Base-by-base conservation (phyloP, 2,329 filamentous ascomycete species). In the Alternaria triticina region DNA sequence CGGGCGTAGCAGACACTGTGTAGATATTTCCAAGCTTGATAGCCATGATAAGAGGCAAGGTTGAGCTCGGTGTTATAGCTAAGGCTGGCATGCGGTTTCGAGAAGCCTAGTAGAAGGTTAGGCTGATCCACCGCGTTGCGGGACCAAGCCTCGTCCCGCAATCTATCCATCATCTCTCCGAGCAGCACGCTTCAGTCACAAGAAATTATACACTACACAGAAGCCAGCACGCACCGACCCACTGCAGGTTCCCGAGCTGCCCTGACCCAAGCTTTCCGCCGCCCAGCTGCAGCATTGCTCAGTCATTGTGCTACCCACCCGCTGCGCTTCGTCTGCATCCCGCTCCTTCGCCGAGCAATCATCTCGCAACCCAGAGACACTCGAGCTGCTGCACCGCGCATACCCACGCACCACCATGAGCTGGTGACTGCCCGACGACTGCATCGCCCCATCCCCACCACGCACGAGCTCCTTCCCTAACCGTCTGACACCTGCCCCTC, bases 331-430 rank as follows among this genome's bases (percentile, higher is more conserved):
- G 30, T 27, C 54, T 57, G 33, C 50, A 56, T 33, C 61, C 59
- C 61, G 51, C 57, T 59, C 40, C 50, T 46, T 57, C 27, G 57
- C 56, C 58, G 61, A 55, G 43, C 66, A 54, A 59, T 56, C 44
- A 36, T 20, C 55, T 27, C 47, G 43, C 62, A 57, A 30, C 33
- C 55, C 54, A 45, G 28, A 45, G n/a, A 51, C 46, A 51, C 40
- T 44, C 56, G 44, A 49, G 15, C 44, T 55, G 46, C 36, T 30
- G 27, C 52, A 40, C 15, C 40, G 11, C 57, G 47, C 43, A 45
- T 12, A 52, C 49, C 22, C 28, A 36, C n/a, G 30, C 59, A 52
- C 54, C 69, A 68, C 62, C 40, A 74, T 74, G 71, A 69, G 70
- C 70, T 74, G 68, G 70, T 68, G 49, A 47, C 59, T 60, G 56